Base-by-base conservation (phyloP, 1,284 basidiomycete species). In the Agroathelia rolfsii region DNA sequence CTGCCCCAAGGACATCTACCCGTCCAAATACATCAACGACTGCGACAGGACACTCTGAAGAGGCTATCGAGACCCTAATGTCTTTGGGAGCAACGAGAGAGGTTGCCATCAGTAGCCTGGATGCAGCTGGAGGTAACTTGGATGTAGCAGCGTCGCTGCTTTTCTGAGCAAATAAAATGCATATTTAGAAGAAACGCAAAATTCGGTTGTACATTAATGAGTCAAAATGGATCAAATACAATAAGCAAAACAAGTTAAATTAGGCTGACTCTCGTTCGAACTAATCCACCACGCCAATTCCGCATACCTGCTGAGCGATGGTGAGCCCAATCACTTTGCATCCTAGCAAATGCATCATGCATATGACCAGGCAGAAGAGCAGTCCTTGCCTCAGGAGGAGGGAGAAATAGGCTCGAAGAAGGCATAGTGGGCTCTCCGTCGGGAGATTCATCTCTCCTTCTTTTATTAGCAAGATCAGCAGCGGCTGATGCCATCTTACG, bases 101-200 rank as follows among this genome's bases (percentile, higher is more conserved):
- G 30, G 60, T 81, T 18, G 93, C 93, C 0, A 72, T 88, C 10
- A 71, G 69, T 33, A 66, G 81, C 14, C 61, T 97, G 35, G 72
- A 83, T 13, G 84, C 86, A 4, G 71, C 86, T 2, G 76, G 74
- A 2, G 93, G 93, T 1, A 89, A 94, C 48, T 63, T 92, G 5
- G 89, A 96, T 40, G 64, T 85, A 12, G 92, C 93, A 3, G 92
- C 87, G 3, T 88, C 86, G 21, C 60, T 94, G 54, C 56, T 95
- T 31, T 96, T 96, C 52, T 81, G 8, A 23, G 13, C 24, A 23
- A 11, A n/a, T 12, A 16, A 24, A 12, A 13, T 4, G 34, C 6
- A n/a, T n/a, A n/a, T n/a, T n/a, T n/a, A n/a, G n/a, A n/a, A n/a
- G n/a, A n/a, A n/a, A n/a, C n/a, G n/a, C n/a, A n/a, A n/a, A n/a